These are phyloP conservation scores for Ceratocystis huliohia DNA, from an alignment of 2,329 filamentous ascomycete species.

Conservation along the genomic window DNA sequence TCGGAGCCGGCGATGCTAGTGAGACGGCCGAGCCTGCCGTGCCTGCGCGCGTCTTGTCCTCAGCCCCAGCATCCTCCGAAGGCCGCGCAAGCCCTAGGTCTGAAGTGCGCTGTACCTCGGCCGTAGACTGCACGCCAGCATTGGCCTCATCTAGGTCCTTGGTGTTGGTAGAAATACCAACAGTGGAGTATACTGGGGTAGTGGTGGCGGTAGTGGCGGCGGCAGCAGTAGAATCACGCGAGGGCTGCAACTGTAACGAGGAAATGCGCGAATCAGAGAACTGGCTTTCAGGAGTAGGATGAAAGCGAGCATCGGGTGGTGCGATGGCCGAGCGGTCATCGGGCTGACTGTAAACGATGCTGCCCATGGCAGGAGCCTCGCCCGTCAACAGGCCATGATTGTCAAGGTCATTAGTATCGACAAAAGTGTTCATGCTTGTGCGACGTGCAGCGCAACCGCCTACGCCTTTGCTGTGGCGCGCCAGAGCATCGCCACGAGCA, in stretches of 20 bases:
- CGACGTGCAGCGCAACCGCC: constrained; percentile 88
- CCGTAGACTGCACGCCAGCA: constrained; percentile 25
- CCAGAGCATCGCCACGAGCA: constrained; percentile 85
- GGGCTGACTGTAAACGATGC: constrained; percentile 30
- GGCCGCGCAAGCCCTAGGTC: constrained; percentile 27
- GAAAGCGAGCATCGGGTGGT: constrained; percentile 10
- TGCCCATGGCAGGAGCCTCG: constrained; percentile 43
- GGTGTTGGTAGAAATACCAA: constrained; percentile 71
- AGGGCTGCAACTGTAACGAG: constrained; percentile 18
- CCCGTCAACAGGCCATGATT: constrained; percentile 37
- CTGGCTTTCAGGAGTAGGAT: constrained; percentile 4
- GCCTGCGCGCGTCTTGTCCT: constrained; percentile 27
- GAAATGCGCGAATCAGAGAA: constrained; percentile 16
- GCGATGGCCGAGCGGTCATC: constrained; percentile 37
- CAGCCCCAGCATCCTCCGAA: constrained; percentile 35
- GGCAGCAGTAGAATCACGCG: constrained; percentile 22
- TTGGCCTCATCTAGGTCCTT: constrained; percentile 61
- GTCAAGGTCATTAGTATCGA: constrained; percentile 60
- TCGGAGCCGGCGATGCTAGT: background rate
- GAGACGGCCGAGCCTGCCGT: background rate
- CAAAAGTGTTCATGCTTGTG: constrained; percentile 73
- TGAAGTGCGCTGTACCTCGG: constrained; percentile 35
- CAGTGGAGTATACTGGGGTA: constrained; percentile 55
- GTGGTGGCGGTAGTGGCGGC: constrained; percentile 30
- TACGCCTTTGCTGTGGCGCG: constrained; percentile 87